phyloP scores from a whole-genome alignment of 1,284 basidiomycete genomes.

The Taiwanofungus camphoratus region DNA sequence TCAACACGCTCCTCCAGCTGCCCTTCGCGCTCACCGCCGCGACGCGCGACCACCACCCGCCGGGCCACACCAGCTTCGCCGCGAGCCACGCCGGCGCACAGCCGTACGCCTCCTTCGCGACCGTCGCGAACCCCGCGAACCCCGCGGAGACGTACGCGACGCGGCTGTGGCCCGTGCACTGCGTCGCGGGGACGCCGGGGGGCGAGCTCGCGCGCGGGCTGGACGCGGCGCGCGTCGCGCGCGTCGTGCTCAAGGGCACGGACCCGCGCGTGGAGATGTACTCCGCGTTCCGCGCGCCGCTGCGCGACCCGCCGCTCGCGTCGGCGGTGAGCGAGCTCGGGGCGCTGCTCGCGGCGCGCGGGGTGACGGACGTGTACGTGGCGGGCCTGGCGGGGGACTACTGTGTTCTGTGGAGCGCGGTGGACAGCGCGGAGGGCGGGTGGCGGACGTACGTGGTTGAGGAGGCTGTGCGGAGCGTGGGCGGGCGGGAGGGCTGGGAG shows the following conservation, averaged over 20 bases:
- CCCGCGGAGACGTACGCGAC: constrained; percentile 32
- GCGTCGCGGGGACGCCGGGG: constrained; percentile 40
- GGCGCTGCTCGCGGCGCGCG: constrained; percentile 28
- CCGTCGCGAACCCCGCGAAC: constrained; percentile 29
- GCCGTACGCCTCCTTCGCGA: constrained; percentile 41
- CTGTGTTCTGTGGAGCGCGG: constrained; percentile 43
- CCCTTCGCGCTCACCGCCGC: constrained; percentile 38
- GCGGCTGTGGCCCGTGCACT: constrained; percentile 60
- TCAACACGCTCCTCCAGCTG: constrained; percentile 40
- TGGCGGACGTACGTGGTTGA: constrained; percentile 34
- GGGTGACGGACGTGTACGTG: constrained; percentile 42
- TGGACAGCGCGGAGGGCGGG: constrained; percentile 39
- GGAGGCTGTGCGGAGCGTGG: constrained; percentile 31
- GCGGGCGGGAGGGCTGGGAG: constrained; percentile 23
- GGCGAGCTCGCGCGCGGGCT: constrained; percentile 37
- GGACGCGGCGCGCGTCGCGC: constrained; percentile 25
- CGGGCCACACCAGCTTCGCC: constrained; percentile 58
- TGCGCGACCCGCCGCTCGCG: constrained; percentile 29
- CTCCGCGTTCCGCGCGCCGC: constrained; percentile 37
- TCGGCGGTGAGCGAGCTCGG: constrained; percentile 30
- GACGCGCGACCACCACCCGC: constrained; percentile 51
- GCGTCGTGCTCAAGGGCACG: constrained; percentile 30
- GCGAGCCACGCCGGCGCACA: constrained; percentile 37
- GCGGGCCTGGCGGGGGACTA: constrained; percentile 60
- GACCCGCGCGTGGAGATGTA: constrained; percentile 47